phyloP scores from a whole-genome alignment of 2,329 filamentous ascomycete species.

The Fusarium metavorans region DNA sequence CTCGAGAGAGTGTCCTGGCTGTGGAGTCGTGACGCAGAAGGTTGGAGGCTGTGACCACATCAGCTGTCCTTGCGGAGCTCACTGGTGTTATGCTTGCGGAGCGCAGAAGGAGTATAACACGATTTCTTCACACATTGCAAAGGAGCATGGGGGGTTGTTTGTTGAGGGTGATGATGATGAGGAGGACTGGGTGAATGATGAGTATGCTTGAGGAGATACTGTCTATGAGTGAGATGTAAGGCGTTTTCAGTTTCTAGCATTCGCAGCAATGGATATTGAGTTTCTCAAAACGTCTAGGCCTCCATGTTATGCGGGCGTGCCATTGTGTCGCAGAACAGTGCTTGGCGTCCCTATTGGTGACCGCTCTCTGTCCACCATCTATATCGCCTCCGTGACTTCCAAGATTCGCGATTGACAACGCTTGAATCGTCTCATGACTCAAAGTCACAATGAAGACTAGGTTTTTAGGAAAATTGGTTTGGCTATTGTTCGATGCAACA shows the following conservation, averaged over 20 bases:
- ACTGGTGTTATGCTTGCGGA: conserved; percentile 58
- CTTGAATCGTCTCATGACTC: too few species aligned
- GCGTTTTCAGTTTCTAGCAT: background rate
- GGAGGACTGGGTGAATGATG: conserved; percentile 19
- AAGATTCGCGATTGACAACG: too few species aligned
- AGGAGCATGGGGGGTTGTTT: conserved; percentile 49
- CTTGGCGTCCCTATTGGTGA: too few species aligned
- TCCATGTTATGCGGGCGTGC: too few species aligned
- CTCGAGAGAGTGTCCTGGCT: conserved; percentile 52
- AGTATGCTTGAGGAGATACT: background rate
- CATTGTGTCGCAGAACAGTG: too few species aligned
- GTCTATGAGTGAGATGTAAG: background rate
- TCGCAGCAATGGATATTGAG: background rate
- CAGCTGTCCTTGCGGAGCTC: conserved; percentile 48
- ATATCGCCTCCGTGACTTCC: too few species aligned
- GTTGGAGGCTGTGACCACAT: conserved; percentile 56
- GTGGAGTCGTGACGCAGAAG: conserved; percentile 52
- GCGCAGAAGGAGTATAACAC: conserved; percentile 31
- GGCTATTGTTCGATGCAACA: too few species aligned
- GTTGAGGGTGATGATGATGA: conserved; percentile 36
- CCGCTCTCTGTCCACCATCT: too few species aligned
- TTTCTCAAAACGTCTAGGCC: too few species aligned
- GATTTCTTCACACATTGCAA: conserved; percentile 55
- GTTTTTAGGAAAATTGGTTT: too few species aligned
- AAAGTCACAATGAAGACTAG: too few species aligned